These are phyloP conservation scores for Beauveria rudraprayagi DNA, from an alignment of 2,329 filamentous ascomycete species.

Conservation along the genomic window DNA sequence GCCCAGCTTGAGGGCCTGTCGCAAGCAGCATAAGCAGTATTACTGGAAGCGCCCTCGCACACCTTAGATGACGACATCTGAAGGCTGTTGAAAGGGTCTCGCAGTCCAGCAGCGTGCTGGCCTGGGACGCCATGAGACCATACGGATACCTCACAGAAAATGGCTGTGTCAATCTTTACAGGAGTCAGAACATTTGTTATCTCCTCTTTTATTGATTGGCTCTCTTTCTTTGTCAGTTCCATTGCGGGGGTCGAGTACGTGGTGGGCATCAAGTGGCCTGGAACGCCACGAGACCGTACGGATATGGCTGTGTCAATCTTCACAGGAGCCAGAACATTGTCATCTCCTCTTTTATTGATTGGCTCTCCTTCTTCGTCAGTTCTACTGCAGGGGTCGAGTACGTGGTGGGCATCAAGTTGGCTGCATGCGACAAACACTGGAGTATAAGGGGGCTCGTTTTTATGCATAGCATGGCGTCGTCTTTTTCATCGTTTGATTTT, in stretches of 20 bases:
- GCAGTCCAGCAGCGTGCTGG: no score
- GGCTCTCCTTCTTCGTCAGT: not conserved
- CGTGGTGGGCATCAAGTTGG: not conserved
- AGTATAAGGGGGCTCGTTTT: not conserved
- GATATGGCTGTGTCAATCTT: not conserved
- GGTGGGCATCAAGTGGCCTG: not conserved
- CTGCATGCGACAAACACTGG: not conserved
- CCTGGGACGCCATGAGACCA: no score
- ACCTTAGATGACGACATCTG: constrained; percentile 30
- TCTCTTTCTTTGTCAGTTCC: no score
- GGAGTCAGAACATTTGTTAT: no score
- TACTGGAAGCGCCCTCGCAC: constrained; percentile 60
- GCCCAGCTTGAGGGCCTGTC: constrained; percentile 78
- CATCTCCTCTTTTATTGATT: not conserved
- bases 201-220: no score
- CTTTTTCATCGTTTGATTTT: not conserved
- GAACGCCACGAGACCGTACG: not conserved
- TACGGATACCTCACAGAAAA: no score
- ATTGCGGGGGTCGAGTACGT: no score
- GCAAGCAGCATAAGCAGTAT: constrained; percentile 92
- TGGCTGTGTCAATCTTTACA: no score
- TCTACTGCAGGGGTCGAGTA: not conserved
- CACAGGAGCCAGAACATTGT: not conserved
- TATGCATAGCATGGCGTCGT: constrained; percentile 10
- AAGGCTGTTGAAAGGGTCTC: not conserved